These are phyloP conservation scores for Termitomyces titanicus DNA, from an alignment of 768 basidiomycete genomes.

Conservation along the genomic window DNA sequence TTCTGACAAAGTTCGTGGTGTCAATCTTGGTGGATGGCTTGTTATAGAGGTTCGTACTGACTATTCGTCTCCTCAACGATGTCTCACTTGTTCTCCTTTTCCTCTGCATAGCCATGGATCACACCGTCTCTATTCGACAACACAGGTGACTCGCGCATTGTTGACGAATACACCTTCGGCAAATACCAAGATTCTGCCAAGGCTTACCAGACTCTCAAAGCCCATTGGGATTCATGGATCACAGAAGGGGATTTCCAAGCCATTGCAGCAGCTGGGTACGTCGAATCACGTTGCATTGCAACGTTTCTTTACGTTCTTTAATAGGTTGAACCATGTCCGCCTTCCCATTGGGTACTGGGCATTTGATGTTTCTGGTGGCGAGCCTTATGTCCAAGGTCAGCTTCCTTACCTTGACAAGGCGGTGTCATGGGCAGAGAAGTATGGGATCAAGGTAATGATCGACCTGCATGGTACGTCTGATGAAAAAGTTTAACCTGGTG, in stretches of 20 bases:
- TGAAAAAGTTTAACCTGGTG: not conserved
- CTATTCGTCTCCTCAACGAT: not conserved
- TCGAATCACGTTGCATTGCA: constrained; percentile 6
- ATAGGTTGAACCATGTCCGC: constrained; percentile 79
- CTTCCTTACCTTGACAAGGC: constrained; percentile 66
- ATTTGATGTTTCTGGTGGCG: constrained; percentile 74
- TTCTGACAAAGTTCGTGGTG: constrained; percentile 70
- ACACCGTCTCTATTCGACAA: constrained; percentile 73
- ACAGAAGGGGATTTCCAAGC: constrained; percentile 73
- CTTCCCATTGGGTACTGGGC: constrained; percentile 91
- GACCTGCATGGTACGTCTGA: constrained; percentile 59
- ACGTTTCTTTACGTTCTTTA: constrained; percentile 1
- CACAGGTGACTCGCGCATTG: constrained; percentile 54
- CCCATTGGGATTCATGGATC: constrained; percentile 85
- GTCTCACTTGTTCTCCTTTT: constrained; percentile 3
- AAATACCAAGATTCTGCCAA: constrained; percentile 49
- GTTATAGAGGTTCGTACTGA: constrained; percentile 37
- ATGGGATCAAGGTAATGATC: constrained; percentile 77
- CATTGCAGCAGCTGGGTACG: constrained; percentile 73
- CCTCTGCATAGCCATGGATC: constrained; percentile 59
- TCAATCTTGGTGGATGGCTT: constrained; percentile 70
- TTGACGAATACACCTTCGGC: constrained; percentile 81
- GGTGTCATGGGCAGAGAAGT: constrained; percentile 63
- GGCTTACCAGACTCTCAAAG: constrained; percentile 46
- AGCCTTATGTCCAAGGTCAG: constrained; percentile 79